Evolutionary conservation across 371 early-diverging fungal species (phyloP), one percentile per base, ranked within the genome.

Genomic region (Mucor mucedo): DNA sequence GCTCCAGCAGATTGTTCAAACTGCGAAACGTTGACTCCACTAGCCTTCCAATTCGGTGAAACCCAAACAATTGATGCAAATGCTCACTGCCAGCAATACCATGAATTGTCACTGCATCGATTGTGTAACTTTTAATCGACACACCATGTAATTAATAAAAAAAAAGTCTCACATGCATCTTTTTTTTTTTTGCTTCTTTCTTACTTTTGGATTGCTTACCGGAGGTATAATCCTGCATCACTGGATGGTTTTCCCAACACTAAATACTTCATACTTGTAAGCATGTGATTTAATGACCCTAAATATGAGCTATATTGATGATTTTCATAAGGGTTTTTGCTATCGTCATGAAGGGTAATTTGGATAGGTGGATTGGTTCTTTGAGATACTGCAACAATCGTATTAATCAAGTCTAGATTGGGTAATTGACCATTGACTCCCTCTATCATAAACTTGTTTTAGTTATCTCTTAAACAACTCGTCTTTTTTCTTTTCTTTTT

Each of bases 361-460:
- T 80, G 79, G 13, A 91, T 74, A 28, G 82, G 78, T 38, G 84
- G 82, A 30, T 67, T 69, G 44, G 78, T 60, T 29, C 70, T 70
- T 14, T 58, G 47, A 39, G 86, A 79, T 33, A 89, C 78, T 6
- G 75, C 71, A 38, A 84, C 80, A 16, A 91, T 83, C 4, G 92
- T 90, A 55, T 93, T 93, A 62, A 96, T 84, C 59, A 96, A 76
- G 70, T 98, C 98, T 32, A 95, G 81, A 71, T 98, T 98, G 11
- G 97, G 93, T 56, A 95, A 83, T 66, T 93, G 95, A 4, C 98
- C 98, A 75, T 94, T 94, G 44, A 93, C 85, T 1, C 98, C 97
- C 81, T 92, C 95, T 89, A 79, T n/a, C 16, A 33, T 38, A 5
- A 39, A 44, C 28, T 5, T 49, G 11, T 41, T 13, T 6, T n/a